These are phyloP conservation scores for Leucocoprinus leucothites DNA, from an alignment of 768 basidiomycete genomes.

Conservation along the genomic window DNA sequence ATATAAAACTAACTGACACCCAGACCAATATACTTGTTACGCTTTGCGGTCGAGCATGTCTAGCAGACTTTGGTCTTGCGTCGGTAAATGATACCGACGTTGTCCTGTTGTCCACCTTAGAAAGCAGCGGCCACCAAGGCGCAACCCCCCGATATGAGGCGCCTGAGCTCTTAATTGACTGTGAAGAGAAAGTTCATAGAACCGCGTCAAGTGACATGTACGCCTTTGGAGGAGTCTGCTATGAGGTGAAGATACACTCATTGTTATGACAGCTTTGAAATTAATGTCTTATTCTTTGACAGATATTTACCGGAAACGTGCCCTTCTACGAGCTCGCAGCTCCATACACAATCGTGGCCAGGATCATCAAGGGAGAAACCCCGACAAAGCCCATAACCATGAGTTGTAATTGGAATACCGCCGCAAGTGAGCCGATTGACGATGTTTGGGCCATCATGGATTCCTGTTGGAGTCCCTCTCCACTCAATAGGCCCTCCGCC, in stretches of 20 bases:
- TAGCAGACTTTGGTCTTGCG: slow-evolving; percentile 11
- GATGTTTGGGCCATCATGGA: neutral
- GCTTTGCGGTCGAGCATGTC: neutral
- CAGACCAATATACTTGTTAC: slow-evolving; percentile 10
- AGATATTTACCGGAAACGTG: slow-evolving; percentile 16
- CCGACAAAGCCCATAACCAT: neutral
- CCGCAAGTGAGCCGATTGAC: neutral
- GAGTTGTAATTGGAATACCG: neutral
- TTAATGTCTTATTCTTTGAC: too few species aligned
- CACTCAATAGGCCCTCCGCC: neutral
- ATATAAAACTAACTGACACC: neutral
- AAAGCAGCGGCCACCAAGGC: slow-evolving; percentile 2
- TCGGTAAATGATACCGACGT: slow-evolving; percentile 11
- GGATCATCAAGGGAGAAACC: neutral
- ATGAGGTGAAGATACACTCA: slow-evolving; percentile 11
- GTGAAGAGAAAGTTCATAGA: neutral
- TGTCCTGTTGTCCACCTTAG: slow-evolving; percentile 6
- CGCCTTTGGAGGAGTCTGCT: slow-evolving; percentile 14
- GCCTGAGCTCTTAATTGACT: slow-evolving; percentile 12
- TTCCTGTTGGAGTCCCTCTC: neutral
- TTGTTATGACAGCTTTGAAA: too few species aligned
- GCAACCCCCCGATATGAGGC: slow-evolving; percentile 16
- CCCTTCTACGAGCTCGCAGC: slow-evolving; percentile 18
- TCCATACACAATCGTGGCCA: neutral
- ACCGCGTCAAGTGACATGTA: slow-evolving; percentile 10